These are phyloP conservation scores for Syzygium malaccense DNA, from an alignment of 441 rosid genomes.

Conservation along the genomic window DNA sequence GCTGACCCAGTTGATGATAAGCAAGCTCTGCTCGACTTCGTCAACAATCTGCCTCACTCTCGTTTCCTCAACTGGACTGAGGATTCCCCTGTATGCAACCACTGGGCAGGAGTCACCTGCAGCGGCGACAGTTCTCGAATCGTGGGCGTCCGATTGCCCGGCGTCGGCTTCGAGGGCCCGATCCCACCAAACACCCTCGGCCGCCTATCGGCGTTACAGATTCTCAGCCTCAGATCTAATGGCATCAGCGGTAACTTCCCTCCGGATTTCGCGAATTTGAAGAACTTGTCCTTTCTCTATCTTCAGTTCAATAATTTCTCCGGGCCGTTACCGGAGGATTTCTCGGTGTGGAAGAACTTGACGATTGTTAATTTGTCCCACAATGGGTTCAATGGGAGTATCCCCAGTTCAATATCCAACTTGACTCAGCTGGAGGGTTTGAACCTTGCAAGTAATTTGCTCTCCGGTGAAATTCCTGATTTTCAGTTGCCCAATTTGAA, in stretches of 20 bases:
- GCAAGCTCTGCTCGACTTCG: slow-evolving; percentile 80
- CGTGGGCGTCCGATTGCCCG: slow-evolving; percentile 71
- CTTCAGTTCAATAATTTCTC: slow-evolving; percentile 62
- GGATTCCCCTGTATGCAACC: slow-evolving; percentile 46
- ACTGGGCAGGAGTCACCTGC: slow-evolving; percentile 84
- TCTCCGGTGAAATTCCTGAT: slow-evolving; percentile 71
- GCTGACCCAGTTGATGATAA: slow-evolving; percentile 68
- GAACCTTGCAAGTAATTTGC: slow-evolving; percentile 70
- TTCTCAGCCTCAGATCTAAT: slow-evolving; percentile 87
- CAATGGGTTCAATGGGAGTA: slow-evolving; percentile 58
- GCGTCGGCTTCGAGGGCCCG: slow-evolving; percentile 71
- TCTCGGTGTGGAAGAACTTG: slow-evolving; percentile 69
- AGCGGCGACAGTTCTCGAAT: slow-evolving; percentile 54
- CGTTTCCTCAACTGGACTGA: slow-evolving; percentile 82
- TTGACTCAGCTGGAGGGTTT: slow-evolving; percentile 47
- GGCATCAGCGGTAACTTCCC: slow-evolving; percentile 64
- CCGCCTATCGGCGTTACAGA: slow-evolving; percentile 57
- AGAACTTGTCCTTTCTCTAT: slow-evolving; percentile 63
- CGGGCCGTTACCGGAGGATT: slow-evolving; percentile 60
- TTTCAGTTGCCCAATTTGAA: slow-evolving; percentile 44
- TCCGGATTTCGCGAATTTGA: slow-evolving; percentile 45
- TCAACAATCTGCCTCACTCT: slow-evolving; percentile 45
- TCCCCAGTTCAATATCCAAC: slow-evolving; percentile 46
- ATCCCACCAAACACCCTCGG: slow-evolving; percentile 79
- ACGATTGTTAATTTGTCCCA: slow-evolving; percentile 62